Percentiles rank a stretch among this genome's conserved stretches.
phyloP scores from a whole-genome alignment of 73 alveolate species.

The Paramecium caudatum region DNA sequence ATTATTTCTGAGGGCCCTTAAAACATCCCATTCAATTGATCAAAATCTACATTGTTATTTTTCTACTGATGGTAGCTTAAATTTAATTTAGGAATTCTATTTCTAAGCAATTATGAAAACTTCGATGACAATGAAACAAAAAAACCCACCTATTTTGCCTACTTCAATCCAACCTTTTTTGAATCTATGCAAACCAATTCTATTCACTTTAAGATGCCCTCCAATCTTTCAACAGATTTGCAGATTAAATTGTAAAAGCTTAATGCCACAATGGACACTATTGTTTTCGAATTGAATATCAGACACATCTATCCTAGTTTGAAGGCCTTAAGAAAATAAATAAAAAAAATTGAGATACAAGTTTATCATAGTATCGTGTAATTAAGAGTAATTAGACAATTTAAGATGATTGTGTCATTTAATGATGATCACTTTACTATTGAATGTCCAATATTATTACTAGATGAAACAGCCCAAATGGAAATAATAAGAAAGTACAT shows the following conservation, averaged over 20 bases:
- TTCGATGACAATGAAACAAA: neutral
- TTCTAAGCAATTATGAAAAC: slow-evolving; percentile 11
- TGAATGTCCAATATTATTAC: slow-evolving; percentile 15
- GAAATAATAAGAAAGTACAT: slow-evolving; percentile 39
- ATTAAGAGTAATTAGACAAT: neutral
- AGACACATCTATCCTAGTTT: neutral
- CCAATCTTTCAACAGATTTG: neutral
- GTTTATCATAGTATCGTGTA: neutral
- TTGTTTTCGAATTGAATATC: neutral
- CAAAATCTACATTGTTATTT: neutral
- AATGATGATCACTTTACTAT: slow-evolving; percentile 3
- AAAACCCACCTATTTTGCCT: slow-evolving; percentile 36
- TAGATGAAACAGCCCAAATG: slow-evolving; percentile 11
- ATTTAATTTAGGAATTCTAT: slow-evolving; percentile 26
- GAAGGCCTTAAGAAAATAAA: slow-evolving; percentile 25
- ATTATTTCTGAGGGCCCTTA: slow-evolving; percentile 20
- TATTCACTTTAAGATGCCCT: slow-evolving; percentile 2
- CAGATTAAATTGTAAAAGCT: neutral
- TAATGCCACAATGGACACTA: neutral
- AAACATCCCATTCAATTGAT: slow-evolving; percentile 22
- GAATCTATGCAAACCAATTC: neutral
- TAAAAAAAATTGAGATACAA: slow-evolving; percentile 28
- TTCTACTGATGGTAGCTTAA: neutral
- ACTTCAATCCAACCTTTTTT: neutral
- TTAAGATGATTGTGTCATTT: slow-evolving; percentile 25